Percentiles rank a stretch among this genome's conserved stretches.
phyloP scores from a whole-genome alignment of 2,329 filamentous ascomycete genomes.

The Niveomyces coronatus region DNA sequence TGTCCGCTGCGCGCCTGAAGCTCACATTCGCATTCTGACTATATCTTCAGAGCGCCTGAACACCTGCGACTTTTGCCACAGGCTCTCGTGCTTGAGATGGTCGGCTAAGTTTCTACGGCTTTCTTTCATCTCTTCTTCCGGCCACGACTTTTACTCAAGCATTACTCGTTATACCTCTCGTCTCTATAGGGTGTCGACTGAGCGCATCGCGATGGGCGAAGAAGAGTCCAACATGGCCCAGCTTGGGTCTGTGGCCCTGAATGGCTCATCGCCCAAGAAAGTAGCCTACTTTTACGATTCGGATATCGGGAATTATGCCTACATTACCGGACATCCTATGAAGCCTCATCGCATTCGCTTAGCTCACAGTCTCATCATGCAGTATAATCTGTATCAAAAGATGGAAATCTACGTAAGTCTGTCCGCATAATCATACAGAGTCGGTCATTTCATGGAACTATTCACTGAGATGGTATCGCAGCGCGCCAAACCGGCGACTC shows the following conservation, averaged over 20 bases:
- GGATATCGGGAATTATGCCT: conserved; percentile 96
- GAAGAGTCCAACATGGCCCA: conserved; percentile 24
- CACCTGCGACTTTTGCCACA: too few relatives aligned
- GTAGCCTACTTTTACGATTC: conserved; percentile 98
- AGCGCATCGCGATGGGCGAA: conserved; percentile 24
- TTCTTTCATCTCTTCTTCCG: background rate
- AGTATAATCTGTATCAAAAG: conserved; percentile 89
- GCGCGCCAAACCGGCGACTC: conserved; percentile 78
- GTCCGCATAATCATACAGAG: too few relatives aligned
- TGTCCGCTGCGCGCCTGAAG: conserved; percentile 3
- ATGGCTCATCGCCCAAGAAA: conserved; percentile 53
- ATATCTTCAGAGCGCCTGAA: too few relatives aligned
- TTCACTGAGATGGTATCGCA: conserved; percentile 31
- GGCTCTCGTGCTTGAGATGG: too few relatives aligned
- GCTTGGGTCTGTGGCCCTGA: conserved; percentile 37
- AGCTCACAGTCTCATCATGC: conserved; percentile 91
- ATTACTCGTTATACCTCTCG: too few relatives aligned
- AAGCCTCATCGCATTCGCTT: conserved; percentile 94
- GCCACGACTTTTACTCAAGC: background rate
- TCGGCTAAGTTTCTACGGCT: too few relatives aligned
- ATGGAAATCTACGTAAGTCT: conserved; percentile 87
- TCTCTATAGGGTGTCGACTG: too few relatives aligned
- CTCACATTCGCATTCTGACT: conserved; percentile 5
- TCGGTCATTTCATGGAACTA: background rate
- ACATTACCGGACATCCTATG: conserved; percentile 95